Percentiles rank a stretch among this genome's conserved stretches.
These are phyloP conservation scores for Boletus barrowsii DNA, from an alignment of 768 basidiomycete species.

Conservation along the genomic window DNA sequence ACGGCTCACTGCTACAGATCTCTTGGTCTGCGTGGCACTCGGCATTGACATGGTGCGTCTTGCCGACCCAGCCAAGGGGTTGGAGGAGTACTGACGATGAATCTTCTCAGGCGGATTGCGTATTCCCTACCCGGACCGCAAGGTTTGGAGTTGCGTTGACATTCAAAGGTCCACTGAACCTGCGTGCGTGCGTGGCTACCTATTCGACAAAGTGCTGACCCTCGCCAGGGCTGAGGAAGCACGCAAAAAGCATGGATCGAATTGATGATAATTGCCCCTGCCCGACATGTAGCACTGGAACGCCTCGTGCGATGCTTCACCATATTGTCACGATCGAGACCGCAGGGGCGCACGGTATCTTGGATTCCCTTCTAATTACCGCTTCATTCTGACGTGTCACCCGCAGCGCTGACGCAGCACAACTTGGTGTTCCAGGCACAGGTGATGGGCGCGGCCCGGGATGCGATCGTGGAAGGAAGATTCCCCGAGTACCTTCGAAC, in stretches of 20 bases:
- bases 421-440: conserved; percentile 85
- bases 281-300: conserved; percentile 71
- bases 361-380: conserved; percentile 14
- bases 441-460: conserved; percentile 80
- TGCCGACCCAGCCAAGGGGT: not conserved
- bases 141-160: conserved; percentile 90
- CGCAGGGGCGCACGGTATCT: conserved; percentile 76
- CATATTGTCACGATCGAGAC: conserved; percentile 79
- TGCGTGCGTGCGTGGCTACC: conserved; percentile 44
- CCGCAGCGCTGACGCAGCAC: conserved; percentile 72
- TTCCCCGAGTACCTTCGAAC: conserved; percentile 75
- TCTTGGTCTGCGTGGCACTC: conserved; percentile 87
- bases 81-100: not conserved
- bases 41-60: conserved; percentile 82
- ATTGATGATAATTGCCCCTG: conserved; percentile 82
- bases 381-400: conserved; percentile 12
- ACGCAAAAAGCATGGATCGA: conserved; percentile 63
- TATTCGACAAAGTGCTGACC: conserved; percentile 5
- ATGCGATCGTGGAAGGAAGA: conserved; percentile 72
- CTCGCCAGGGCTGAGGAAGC: conserved; percentile 50
- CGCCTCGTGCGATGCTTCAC: conserved; percentile 72
- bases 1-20: conserved; percentile 45
- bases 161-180: conserved; percentile 75
- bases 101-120: conserved; percentile 73
- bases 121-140: conserved; percentile 90